Evolutionary conservation across 2,329 filamentous ascomycete genomes (phyloP), one percentile per base, ranked within the genome.

Genomic region (Exophiala oligosperma): DNA sequence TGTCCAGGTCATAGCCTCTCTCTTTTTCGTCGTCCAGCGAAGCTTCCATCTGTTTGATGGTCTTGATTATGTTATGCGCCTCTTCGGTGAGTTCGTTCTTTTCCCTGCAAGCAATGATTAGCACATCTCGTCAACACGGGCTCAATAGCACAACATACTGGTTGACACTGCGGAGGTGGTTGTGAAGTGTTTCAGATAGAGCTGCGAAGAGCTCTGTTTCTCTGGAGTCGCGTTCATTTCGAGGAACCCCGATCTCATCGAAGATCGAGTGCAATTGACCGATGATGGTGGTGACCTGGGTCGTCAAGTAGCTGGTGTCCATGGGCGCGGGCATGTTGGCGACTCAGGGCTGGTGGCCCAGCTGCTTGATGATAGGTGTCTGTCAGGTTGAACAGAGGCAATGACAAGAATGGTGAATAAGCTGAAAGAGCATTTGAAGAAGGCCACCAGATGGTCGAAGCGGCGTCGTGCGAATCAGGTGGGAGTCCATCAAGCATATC

Each of bases 241-340:
- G 86, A 28, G 93, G 85, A n/a, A 99, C 90, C 59, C 94, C 94
- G 70, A 99, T 99, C 72, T 99, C 93, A 74, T 99, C 94, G 71
- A 97, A 99, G 57, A 97, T 84, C 65, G 89, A 90, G 76, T 97
- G 93, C 61, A 99, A 84, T 76, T 97, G 92, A 74, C 85, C 86
- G 72, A 97, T 92, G 71, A 96, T 97, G 69, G 85, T 91, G 67
- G 91, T 94, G 77, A 99, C 91, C 84, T 97, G 94, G 74, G 95
- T 91, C 68, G 91, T 90, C 72, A 97, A 82, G 75, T 95, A 95
- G 73, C 90, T 91, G 59, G 92, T 91, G 77, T 97, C 92, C 87
- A 97, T 96, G 54, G 72, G 70, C 23, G 58, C 54, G 41, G 64
- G 59, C 62, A 63, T 66, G 26, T 41, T 40, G 53, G 49, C 40